These are phyloP conservation scores for Russula griseocarnosa DNA, from an alignment of 768 basidiomycete species.

Conservation along the genomic window DNA sequence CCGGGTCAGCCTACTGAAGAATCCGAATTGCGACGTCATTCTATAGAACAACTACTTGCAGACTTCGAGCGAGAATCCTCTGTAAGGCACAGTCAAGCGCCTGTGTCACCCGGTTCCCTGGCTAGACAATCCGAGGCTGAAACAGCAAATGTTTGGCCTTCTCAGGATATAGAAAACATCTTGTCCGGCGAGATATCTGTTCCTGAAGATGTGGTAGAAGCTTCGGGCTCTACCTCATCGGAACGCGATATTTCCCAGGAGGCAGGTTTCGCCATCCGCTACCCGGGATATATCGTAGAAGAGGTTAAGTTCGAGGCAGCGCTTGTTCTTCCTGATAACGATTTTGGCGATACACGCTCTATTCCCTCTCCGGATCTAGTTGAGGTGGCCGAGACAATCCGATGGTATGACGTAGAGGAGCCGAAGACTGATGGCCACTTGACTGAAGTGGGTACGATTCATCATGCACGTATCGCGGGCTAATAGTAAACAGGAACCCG, in stretches of 20 bases:
- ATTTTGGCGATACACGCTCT: slow-evolving; percentile 14
- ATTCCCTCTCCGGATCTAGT: slow-evolving; percentile 15
- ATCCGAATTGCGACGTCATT: neutral
- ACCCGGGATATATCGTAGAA: slow-evolving; percentile 20
- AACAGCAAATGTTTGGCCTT: slow-evolving; percentile 12
- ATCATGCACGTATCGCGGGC: neutral
- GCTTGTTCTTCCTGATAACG: neutral
- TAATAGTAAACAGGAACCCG: slow-evolving; percentile 13
- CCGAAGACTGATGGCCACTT: slow-evolving; percentile 11
- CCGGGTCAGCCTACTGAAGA: neutral
- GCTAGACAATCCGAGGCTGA: slow-evolving; percentile 1
- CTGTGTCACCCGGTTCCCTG: neutral
- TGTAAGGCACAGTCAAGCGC: neutral
- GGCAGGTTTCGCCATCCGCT: neutral
- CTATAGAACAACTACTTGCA: slow-evolving; percentile 22
- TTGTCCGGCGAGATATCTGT: slow-evolving; percentile 11
- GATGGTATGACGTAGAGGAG: slow-evolving; percentile 21
- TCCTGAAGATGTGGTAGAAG: neutral
- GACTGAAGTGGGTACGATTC: slow-evolving; percentile 12
- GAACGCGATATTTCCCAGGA: neutral
- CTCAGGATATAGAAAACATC: slow-evolving; percentile 19
- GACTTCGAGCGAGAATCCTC: slow-evolving; percentile 6
- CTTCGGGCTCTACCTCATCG: neutral
- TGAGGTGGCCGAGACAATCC: slow-evolving; percentile 1
- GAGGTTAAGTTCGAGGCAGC: neutral